phyloP scores from a whole-genome alignment of 345 rosid species.

The Sonneratia caseolaris region DNA sequence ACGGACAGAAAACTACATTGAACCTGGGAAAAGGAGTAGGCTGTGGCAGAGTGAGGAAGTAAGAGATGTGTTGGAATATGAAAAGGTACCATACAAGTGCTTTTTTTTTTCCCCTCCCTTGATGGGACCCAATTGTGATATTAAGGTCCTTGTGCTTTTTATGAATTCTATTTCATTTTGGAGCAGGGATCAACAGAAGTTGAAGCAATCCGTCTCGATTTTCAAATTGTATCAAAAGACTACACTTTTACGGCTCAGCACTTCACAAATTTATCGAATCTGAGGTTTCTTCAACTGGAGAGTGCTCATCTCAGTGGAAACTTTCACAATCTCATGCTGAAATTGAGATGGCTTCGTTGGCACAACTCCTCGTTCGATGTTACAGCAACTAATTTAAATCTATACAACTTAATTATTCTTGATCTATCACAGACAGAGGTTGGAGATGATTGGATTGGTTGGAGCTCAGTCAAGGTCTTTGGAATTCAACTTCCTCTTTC shows the following conservation, averaged over 20 bases:
- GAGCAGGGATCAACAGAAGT: conserved; percentile 3
- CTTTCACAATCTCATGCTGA: background rate
- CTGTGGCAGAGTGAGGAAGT: background rate
- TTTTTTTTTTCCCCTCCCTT: background rate
- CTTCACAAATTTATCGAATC: background rate
- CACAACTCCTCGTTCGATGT: background rate
- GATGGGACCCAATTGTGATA: background rate
- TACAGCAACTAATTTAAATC: background rate
- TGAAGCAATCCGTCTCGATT: background rate
- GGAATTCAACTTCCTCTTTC: background rate
- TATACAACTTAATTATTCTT: background rate
- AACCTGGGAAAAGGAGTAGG: background rate
- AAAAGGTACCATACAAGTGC: conserved; percentile 3
- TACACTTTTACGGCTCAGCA: background rate
- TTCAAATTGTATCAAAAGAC: background rate
- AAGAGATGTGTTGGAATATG: accelerated
- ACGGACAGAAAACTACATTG: background rate
- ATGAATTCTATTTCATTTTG: background rate
- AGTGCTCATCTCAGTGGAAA: background rate
- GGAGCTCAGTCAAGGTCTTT: background rate
- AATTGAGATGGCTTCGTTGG: conserved; percentile 9
- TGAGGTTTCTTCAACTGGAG: conserved; percentile 1
- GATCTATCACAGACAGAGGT: conserved; percentile 4
- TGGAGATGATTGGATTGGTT: background rate
- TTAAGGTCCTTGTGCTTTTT: background rate